Evolutionary conservation across 345 rosid genomes (phyloP), one percentile per base, ranked within the genome.

Genomic region (Eucalyptus tenuipes): DNA sequence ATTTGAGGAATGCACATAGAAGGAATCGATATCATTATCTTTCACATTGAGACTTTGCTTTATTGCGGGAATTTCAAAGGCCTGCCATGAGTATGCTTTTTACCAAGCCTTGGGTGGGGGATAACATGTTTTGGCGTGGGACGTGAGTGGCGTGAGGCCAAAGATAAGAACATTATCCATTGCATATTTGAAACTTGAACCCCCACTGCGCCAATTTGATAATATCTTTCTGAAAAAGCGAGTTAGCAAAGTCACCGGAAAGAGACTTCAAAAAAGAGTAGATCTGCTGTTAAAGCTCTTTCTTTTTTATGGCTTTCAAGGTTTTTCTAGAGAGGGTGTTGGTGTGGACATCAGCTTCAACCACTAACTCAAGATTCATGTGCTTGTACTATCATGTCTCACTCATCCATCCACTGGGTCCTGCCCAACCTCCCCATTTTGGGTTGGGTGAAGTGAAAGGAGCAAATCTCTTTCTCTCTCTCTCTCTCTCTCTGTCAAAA

Each of bases 91-190:
- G 71, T 88, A 84, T 88, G 89, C 87, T 66, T 88, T 88, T 88
- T 37, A 55, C 40, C 64, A 55, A 86, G 82, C 29, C 29, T 75
- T 75, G 45, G 82, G 82, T 75, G 47, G 82, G 82, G 80, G 44
- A 64, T 64, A 64, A 64, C 75, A 14, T 64, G 37, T 61, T 64
- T n/a, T 64, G 31, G 40, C 18, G 75, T 64, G 80, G 44, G 85
- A 29, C 88, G 87, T 88, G 66, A 85, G 85, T 90, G 91, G 90
- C 88, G 90, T 88, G 42, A 87, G 85, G 89, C 89, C 57, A 90
- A 90, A 88, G 90, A 90, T 85, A 87, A 49, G 84, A 47, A 59
- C 40, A 64, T 87, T 84, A 87, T 87, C 85, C 71, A 90, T 82
- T 84, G 59, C 87, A 88, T 80, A 61, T 45, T 88, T 88, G 91